Percentiles rank a stretch among this genome's conserved stretches.
Evolutionary conservation across 1,284 basidiomycete species (phyloP).

Genomic region (Athelia sp.): DNA sequence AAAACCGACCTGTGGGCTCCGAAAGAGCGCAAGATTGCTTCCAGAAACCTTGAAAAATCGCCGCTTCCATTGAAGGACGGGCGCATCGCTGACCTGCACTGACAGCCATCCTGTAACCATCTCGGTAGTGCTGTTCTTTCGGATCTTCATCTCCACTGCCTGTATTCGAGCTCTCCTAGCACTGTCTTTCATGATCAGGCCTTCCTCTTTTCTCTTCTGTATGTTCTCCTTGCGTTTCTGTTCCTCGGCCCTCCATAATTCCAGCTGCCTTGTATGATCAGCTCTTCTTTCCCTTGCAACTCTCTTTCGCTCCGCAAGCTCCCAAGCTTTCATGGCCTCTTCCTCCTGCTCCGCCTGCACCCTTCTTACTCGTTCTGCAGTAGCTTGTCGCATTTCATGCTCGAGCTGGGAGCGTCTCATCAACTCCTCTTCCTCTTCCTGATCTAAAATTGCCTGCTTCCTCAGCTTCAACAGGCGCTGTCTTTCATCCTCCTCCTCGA

Average conservation of each 20-base stretch:
- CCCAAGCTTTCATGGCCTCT: conserved; percentile 41
- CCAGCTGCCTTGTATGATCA: conserved; percentile 47
- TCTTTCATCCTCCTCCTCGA: conserved; percentile 44
- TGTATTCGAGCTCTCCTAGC: conserved; percentile 41
- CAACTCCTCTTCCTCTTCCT: conserved; percentile 47
- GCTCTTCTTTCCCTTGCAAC: conserved; percentile 45
- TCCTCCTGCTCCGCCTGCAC: conserved; percentile 44
- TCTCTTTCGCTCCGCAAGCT: conserved; percentile 44
- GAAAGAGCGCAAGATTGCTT: conserved; percentile 45
- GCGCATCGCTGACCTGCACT: conserved; percentile 48
- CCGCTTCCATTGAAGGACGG: conserved; percentile 54
- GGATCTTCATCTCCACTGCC: conserved; percentile 37
- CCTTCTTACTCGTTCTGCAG: conserved; percentile 38
- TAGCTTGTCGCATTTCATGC: conserved; percentile 43
- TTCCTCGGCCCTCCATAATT: conserved; percentile 52
- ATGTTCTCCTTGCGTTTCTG: conserved; percentile 40
- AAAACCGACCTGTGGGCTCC: conserved; percentile 45
- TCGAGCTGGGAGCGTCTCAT: conserved; percentile 39
- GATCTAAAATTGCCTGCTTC: conserved; percentile 39
- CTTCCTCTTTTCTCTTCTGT: conserved; percentile 38
- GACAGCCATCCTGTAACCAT: conserved; percentile 63
- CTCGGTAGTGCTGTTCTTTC: conserved; percentile 28
- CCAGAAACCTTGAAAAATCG: conserved; percentile 59
- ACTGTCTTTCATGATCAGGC: conserved; percentile 29
- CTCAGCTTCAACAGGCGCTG: conserved; percentile 40